A percentile compares a stretch with the other conserved stretches of the same genome.
These are phyloP conservation scores for Syzygium grande DNA, from an alignment of 345 rosid species.

Conservation along the genomic window DNA sequence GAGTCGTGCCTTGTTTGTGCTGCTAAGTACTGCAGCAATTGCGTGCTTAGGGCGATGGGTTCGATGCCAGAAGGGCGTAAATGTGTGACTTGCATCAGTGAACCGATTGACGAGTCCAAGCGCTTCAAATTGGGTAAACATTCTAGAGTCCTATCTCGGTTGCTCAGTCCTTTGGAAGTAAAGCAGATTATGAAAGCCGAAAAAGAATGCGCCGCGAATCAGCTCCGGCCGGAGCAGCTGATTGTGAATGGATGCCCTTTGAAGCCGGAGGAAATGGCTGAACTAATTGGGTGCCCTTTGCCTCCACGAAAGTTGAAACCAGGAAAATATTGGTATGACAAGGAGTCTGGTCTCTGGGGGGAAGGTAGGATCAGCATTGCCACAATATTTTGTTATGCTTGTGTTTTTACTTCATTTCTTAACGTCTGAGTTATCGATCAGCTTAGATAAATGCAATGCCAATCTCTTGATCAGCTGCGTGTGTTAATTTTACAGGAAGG, in stretches of 20 bases:
- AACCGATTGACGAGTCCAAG: slow-evolving; percentile 82
- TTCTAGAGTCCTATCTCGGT: slow-evolving; percentile 61
- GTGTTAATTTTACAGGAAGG: slow-evolving; percentile 65
- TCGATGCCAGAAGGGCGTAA: slow-evolving; percentile 99
- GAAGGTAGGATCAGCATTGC: slow-evolving; percentile 35
- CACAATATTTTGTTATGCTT: neutral
- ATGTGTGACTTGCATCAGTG: slow-evolving; percentile 80
- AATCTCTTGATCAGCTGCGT: neutral
- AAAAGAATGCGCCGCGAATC: slow-evolving; percentile 89
- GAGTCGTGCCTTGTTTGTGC: slow-evolving; percentile 94
- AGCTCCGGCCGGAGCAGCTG: slow-evolving; percentile 89
- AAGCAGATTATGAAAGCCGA: slow-evolving; percentile 99
- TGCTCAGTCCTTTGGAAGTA: slow-evolving; percentile 91
- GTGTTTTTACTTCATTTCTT: neutral
- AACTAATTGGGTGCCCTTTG: slow-evolving; percentile 60
- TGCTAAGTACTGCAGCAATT: slow-evolving; percentile 84
- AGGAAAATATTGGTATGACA: slow-evolving; percentile 96
- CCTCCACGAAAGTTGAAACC: slow-evolving; percentile 91
- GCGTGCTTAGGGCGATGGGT: slow-evolving; percentile 97
- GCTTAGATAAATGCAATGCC: neutral
- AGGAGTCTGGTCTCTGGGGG: slow-evolving; percentile 99
- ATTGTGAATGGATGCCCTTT: slow-evolving; percentile 77
- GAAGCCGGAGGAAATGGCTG: slow-evolving; percentile 87
- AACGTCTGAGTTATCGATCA: neutral
- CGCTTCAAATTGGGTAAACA: slow-evolving; percentile 68